Percentiles rank a stretch among this genome's conserved stretches.
Conservation (phyloP, 169 alveolate genomes). For the Plasmodium cynomolgi region DNA sequence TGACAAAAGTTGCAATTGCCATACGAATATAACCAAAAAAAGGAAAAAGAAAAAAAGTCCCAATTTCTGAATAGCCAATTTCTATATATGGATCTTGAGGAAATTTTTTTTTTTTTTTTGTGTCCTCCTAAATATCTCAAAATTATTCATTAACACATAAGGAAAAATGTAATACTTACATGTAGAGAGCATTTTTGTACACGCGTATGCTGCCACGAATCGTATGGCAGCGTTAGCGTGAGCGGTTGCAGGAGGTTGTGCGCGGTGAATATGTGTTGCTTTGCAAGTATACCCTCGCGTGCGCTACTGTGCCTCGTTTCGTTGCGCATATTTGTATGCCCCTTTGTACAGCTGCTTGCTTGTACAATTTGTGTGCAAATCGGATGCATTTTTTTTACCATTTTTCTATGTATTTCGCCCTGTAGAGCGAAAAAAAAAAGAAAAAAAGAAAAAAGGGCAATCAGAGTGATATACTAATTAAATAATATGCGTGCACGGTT, state of each 20-base stretch:
- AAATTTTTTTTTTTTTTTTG: conserved; percentile 42
- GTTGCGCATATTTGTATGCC: neutral
- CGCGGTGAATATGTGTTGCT: neutral
- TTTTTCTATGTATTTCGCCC: neutral
- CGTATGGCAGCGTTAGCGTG: neutral
- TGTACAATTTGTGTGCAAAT: neutral
- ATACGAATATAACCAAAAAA: conserved; percentile 3
- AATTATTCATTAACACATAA: conserved; percentile 49
- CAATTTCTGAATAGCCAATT: conserved; percentile 20
- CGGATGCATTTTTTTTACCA: neutral
- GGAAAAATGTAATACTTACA: conserved; percentile 63
- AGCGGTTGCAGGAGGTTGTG: neutral
- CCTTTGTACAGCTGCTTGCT: neutral
- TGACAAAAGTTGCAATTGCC: conserved; percentile 17
- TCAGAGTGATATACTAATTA: neutral
- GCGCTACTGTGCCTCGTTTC: neutral
- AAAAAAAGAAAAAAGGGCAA: neutral
- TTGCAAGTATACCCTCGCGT: neutral
- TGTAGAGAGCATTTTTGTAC: neutral
- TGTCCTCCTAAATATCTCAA: conserved; percentile 24
- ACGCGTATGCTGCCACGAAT: neutral
- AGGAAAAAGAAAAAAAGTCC: conserved; percentile 5
- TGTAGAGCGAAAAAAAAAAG: conserved; percentile 1
- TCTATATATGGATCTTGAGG: conserved; percentile 61
- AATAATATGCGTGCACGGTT: neutral